These are phyloP conservation scores for Rosa lucieae DNA, from an alignment of 306 rosid species.

Conservation along the genomic window DNA sequence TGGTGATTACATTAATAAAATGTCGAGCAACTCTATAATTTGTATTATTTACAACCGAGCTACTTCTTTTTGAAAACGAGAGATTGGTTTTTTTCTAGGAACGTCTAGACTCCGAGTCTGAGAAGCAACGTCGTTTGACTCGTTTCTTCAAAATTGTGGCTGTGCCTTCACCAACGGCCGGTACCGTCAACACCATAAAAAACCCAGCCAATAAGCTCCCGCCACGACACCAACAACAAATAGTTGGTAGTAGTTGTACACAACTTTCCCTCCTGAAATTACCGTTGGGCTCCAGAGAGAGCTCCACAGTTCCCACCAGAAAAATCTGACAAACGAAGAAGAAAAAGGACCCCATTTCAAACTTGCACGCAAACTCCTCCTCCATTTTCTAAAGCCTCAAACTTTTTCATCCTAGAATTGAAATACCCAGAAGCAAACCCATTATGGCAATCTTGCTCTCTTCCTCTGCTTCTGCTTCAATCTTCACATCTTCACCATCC, in stretches of 20 bases:
- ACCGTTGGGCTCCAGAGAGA: conserved; percentile 4
- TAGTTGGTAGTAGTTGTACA: neutral
- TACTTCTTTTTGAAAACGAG: too few species aligned
- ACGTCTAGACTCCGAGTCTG: neutral
- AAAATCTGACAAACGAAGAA: neutral
- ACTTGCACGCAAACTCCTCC: conserved; percentile 51
- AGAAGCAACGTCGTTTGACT: neutral
- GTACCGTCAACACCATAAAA: neutral
- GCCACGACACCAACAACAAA: neutral
- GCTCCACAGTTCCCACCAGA: neutral
- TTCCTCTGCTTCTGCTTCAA: conserved; percentile 49
- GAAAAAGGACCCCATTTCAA: conserved; percentile 14
- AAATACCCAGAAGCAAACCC: conserved; percentile 9
- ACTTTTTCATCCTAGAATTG: neutral
- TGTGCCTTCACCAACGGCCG: neutral
- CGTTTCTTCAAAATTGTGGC: conserved; percentile 13
- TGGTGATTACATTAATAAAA: neutral
- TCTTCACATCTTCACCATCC: conserved; percentile 33
- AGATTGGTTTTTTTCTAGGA: neutral
- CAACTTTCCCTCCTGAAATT: neutral
- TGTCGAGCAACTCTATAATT: too few species aligned
- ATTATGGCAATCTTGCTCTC: conserved; percentile 58
- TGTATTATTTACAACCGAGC: too few species aligned
- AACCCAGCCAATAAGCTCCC: neutral
- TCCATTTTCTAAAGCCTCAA: conserved; percentile 11